These are phyloP conservation scores for Bacidia rubella DNA, from an alignment of 495 filamentous ascomycete genomes.

Conservation along the genomic window DNA sequence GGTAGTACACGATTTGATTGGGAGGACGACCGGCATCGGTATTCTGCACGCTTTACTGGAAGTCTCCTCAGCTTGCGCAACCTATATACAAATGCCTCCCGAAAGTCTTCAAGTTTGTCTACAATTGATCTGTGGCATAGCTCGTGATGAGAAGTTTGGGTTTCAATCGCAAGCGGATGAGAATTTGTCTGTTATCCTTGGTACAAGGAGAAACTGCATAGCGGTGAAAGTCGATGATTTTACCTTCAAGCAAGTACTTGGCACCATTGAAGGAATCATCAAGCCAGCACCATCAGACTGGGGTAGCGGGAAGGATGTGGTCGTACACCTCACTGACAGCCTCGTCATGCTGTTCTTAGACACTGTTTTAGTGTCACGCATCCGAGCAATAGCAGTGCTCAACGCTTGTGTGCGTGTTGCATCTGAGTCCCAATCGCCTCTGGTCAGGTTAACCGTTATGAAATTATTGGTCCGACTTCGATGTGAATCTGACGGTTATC, in stretches of 20 bases:
- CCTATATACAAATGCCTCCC: neutral
- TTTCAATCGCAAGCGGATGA: neutral
- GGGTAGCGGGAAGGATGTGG: neutral
- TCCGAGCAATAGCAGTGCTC: slow-evolving; percentile 47
- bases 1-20: neutral
- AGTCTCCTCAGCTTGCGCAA: neutral
- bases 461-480: slow-evolving; percentile 76
- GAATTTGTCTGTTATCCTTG: neutral
- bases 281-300: neutral
- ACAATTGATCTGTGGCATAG: slow-evolving; percentile 1
- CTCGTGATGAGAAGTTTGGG: neutral
- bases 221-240: neutral
- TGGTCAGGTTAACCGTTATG: slow-evolving; percentile 66
- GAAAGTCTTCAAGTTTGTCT: neutral
- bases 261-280: neutral
- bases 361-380: slow-evolving; percentile 43
- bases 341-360: slow-evolving; percentile 55
- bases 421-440: slow-evolving; percentile 38
- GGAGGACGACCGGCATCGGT: neutral
- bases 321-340: neutral
- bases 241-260: slow-evolving; percentile 3
- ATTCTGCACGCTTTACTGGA: slow-evolving; percentile 1
- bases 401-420: slow-evolving; percentile 52
- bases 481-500: slow-evolving; percentile 58
- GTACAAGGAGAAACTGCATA: neutral